Base-by-base conservation (phyloP, 2,329 filamentous ascomycete genomes). In the Dactylonectria estremocensis region DNA sequence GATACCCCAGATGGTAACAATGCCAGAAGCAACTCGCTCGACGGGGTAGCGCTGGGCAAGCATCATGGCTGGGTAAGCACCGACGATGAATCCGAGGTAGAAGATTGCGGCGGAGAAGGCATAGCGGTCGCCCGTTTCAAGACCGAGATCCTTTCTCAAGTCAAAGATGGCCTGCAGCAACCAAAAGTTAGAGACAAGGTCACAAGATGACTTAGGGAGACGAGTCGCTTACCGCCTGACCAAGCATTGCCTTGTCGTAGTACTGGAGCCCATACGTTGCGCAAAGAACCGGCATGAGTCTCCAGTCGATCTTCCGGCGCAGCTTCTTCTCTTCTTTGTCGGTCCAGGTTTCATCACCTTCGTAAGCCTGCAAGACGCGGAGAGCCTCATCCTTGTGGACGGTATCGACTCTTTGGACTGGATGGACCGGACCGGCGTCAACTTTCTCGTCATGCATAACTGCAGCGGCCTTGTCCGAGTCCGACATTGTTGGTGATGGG, bases 241-340 rank as follows among this genome's bases (percentile, higher is more conserved):
- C 84, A 16, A 89, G 75, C 83, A 88, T 87, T 2, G 85, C 85
- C 72, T 88, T 86, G 68, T 86, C 84, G 50, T 85, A 85, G 64
- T 85, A 86, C 69, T 85, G 83, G 18, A 86, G 74, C 0, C 78
- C 80, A 65, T 85, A 86, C 0, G 83, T 85, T 7, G 80, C 70
- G 62, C 82, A 84, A 0, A 87, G 77, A 16, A 87, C 79, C 1
- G 84, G 82, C 77, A 86, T 80, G 1, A 87, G 74, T 18, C 14
- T 73, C 72, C 72, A 74, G 55, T 74, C 72, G 60, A 74, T 59
- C 67, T 74, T 74, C 31, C 78, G 78, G 5, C 80, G 73, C 5
- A 86, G 70, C 45, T 74, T 81, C 55, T 81, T 82, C 70, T 85
- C 83, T 66, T 85, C 84, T 11, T 76, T 69, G 0, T 79, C 74